Evolutionary conservation across 2,329 filamentous ascomycete genomes (phyloP).

Genomic region (Fusarium buharicum): DNA sequence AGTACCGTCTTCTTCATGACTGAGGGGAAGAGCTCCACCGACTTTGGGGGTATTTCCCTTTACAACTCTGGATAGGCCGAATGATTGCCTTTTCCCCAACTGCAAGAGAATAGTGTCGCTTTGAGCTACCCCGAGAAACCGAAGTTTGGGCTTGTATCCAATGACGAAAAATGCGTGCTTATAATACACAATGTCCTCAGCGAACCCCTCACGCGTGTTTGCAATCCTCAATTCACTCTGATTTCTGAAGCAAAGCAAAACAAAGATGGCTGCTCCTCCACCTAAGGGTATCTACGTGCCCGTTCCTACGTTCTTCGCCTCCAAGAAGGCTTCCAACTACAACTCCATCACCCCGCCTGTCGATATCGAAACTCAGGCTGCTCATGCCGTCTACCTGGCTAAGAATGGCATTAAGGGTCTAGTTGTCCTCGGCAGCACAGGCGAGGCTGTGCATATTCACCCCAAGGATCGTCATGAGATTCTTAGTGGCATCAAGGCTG

Average conservation of each 20-base stretch:
- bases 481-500: slow-evolving; percentile 65
- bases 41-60: slow-evolving; percentile 12
- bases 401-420: slow-evolving; percentile 68
- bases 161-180: slow-evolving; percentile 19
- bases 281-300: slow-evolving; percentile 69
- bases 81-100: slow-evolving; percentile 13
- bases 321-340: slow-evolving; percentile 55
- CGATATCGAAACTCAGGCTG: slow-evolving; percentile 67
- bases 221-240: neutral
- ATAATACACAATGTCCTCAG: slow-evolving; percentile 34
- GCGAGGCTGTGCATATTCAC: slow-evolving; percentile 71
- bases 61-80: slow-evolving; percentile 23
- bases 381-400: slow-evolving; percentile 69
- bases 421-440: slow-evolving; percentile 71
- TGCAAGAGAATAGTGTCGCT: slow-evolving; percentile 34
- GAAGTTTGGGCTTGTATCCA: slow-evolving; percentile 27
- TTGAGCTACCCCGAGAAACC: slow-evolving; percentile 39
- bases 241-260: neutral
- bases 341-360: slow-evolving; percentile 60
- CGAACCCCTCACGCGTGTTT: slow-evolving; percentile 25
- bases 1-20: neutral
- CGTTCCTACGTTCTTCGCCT: slow-evolving; percentile 71
- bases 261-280: slow-evolving; percentile 50
- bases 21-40: slow-evolving; percentile 22
- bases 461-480: slow-evolving; percentile 66